Base-by-base conservation (phyloP, 257 asterid species). In the Solanum medicagineum region DNA sequence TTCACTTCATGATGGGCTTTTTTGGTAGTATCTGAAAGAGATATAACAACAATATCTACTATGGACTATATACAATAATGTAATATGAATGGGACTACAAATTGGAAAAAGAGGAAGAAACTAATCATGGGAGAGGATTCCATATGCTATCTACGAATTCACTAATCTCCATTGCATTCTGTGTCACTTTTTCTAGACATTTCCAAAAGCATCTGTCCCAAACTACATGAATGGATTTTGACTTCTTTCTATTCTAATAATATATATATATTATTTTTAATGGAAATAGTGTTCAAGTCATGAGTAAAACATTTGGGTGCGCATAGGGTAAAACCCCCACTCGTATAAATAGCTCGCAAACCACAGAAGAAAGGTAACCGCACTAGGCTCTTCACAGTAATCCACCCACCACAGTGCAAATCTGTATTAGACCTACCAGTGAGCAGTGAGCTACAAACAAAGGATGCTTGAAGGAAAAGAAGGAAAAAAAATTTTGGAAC, bases 101-200 rank as follows among this genome's bases (percentile, higher is more conserved):
- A 24, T 51, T 51, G 62, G 24, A 77, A 77, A 74, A 51, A 24
- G 62, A 51, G 82, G 83, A 77, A 53, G 83, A 26, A 77, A 26
- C 65, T 51, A 77, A 77, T 77, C 65, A 77, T 77, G 83, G 83
- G 63, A 36, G 45, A 51, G 6, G 83, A 53, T 47, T 47, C 65
- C 63, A 51, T 77, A 77, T 77, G 63, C 63, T 9, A 51, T 51
- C 47, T 77, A 24, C 51, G 51, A 51, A 15, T 77, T 26, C 7
- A 51, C 62, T 24, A 26, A 77, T 51, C 83, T 26, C 63, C 47
- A 77, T 51, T 59, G 47, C 26, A 75, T 22, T 75, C 13, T 81
- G 63, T 92, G 94, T 87, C 81, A 86, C 91, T 93, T 91, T 93
- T 81, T 47, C 65, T 87, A 49, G 90, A 90, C 96, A 91, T 55